phyloP scores from a whole-genome alignment of 331 rosid species.

The Quercus lobata region DNA sequence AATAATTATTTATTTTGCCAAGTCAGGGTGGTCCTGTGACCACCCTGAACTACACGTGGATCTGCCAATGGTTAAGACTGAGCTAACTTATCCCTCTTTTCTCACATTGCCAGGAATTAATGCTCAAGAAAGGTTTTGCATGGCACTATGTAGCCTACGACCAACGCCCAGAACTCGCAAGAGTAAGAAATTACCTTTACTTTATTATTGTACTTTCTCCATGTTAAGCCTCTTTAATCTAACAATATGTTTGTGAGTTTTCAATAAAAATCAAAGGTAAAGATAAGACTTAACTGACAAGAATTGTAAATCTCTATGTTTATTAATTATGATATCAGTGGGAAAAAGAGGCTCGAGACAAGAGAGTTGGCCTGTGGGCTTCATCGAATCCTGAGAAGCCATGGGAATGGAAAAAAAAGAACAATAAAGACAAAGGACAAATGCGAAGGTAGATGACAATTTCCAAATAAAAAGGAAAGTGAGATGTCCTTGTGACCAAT shows the following conservation, averaged over 20 bases:
- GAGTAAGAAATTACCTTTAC: no score
- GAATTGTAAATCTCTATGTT: not conserved
- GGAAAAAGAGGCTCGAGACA: conserved; percentile 59
- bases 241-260: no score
- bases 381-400: conserved; percentile 80
- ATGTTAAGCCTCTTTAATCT: not conserved
- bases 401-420: conserved; percentile 67
- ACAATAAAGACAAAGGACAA: conserved; percentile 48
- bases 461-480: not conserved
- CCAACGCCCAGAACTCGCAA: no score
- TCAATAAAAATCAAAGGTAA: no score
- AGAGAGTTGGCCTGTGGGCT: conserved; percentile 77
- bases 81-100: not conserved
- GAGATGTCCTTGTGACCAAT: not conserved
- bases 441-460: conserved; percentile 32
- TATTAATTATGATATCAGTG: conserved; percentile 32
- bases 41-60: no score
- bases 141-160: no score
- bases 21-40: no score
- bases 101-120: conserved; percentile 29
- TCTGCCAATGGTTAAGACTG: no score
- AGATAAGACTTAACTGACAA: no score
- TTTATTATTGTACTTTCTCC: no score
- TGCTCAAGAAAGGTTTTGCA: no score
- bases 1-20: no score